Evolutionary conservation across 2,329 filamentous ascomycete species (phyloP).

Genomic region (Berkeleyomyces rouxiae): DNA sequence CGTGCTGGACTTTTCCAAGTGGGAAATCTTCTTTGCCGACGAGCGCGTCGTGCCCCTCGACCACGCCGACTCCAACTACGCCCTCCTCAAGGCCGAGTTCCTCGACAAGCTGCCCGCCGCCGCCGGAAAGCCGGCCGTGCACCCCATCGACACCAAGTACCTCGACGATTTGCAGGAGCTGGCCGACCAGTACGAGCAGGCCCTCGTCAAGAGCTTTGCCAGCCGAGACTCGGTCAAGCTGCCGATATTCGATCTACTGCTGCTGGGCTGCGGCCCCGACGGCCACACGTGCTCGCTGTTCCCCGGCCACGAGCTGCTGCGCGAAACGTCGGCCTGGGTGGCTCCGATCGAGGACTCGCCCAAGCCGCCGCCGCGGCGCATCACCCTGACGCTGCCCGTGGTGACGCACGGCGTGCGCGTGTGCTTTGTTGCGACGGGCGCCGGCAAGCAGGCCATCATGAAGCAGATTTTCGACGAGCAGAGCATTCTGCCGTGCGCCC

Average conservation of each 20-base stretch:
- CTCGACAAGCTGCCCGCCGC: constrained; percentile 69
- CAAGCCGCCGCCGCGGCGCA: constrained; percentile 79
- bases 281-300: constrained; percentile 96
- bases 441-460: constrained; percentile 77
- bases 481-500: constrained; percentile 62
- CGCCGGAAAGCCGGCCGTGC: constrained; percentile 51
- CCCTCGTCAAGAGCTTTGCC: constrained; percentile 71
- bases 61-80: constrained; percentile 89
- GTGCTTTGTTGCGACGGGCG: constrained; percentile 82
- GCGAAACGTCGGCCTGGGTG: constrained; percentile 82
- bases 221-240: constrained; percentile 85
- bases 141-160: constrained; percentile 51
- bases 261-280: constrained; percentile 87
- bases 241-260: constrained; percentile 84
- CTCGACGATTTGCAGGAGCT: constrained; percentile 75
- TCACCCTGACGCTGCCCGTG: constrained; percentile 84
- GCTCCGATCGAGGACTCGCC: constrained; percentile 82
- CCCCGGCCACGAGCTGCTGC: constrained; percentile 71
- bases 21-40: constrained; percentile 98
- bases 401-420: constrained; percentile 74
- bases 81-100: constrained; percentile 69
- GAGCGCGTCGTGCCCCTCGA: constrained; percentile 87
- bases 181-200: constrained; percentile 84
- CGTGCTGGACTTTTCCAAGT: constrained; percentile 60
- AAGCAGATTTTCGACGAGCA: constrained; percentile 84